Percentiles rank a stretch among this genome's conserved stretches.
phyloP scores from a whole-genome alignment of 2,329 filamentous ascomycete species.

The Colletotrichum gigasporum region DNA sequence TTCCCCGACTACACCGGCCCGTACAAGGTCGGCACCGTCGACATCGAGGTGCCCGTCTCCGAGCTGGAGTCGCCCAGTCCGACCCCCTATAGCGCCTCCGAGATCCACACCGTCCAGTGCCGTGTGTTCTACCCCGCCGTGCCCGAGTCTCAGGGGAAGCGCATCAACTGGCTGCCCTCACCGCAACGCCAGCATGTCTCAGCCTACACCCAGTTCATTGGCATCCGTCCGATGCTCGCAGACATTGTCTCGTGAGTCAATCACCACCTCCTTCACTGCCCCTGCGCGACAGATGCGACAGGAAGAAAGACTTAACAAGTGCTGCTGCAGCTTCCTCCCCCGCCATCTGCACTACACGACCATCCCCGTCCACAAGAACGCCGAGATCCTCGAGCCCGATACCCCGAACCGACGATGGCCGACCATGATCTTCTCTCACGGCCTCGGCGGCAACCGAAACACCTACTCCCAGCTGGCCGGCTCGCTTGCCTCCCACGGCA shows the following conservation, averaged over 20 bases:
- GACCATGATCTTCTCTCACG: conserved; percentile 87
- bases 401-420: conserved; percentile 72
- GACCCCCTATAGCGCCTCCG: conserved; percentile 60
- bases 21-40: conserved; percentile 81
- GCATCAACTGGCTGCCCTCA: conserved; percentile 79
- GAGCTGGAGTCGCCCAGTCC: conserved; percentile 65
- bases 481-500: conserved; percentile 81
- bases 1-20: conserved; percentile 82
- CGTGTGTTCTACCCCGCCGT: conserved; percentile 83
- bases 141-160: conserved; percentile 60
- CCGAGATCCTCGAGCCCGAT: conserved; percentile 64
- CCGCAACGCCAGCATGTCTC: conserved; percentile 80
- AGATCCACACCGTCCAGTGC: conserved; percentile 79
- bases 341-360: conserved; percentile 78
- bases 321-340: conserved; percentile 65
- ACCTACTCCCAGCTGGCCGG: conserved; percentile 86
- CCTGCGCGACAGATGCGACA: too few species aligned
- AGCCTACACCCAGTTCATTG: conserved; percentile 81
- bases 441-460: conserved; percentile 82
- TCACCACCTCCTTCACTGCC: too few species aligned
- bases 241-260: conserved; percentile 67
- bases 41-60: conserved; percentile 79
- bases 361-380: conserved; percentile 78
- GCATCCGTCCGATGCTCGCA: conserved; percentile 67
- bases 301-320: too few species aligned